Evolutionary conservation across 306 rosid species (phyloP), one percentile per base, ranked within the genome.

Genomic region (Acacia melanoxylon): DNA sequence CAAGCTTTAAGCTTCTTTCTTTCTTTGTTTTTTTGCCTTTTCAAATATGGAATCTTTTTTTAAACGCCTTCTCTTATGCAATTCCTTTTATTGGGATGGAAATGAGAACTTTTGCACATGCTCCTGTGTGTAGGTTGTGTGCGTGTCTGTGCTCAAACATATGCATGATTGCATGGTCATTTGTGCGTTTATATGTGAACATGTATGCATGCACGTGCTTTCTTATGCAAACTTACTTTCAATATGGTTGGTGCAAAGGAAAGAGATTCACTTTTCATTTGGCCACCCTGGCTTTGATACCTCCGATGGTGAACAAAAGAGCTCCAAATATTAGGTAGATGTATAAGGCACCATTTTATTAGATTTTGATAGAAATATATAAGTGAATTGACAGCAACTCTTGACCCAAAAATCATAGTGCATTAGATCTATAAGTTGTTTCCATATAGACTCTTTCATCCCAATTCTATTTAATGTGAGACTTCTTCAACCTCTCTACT

Each of bases 1-100:
- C 51, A 65, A 80, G 51, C 86, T 77, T 68, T 74, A 69, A 84
- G 37, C 62, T 37, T 24, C 27, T 16, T n/a, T n/a, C 25, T 13
- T 14, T 48, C 5, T 48, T 48, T 46, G 13, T 66, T 14, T 58
- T 58, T 58, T 10, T 3, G 9, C 65, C 31, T 58, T 58, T 58
- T 15, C 65, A 58, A 27, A 52, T 25, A 70, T 69, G 49, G 52
- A 42, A 84, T 54, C 68, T 51, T 24, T 16, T 44, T 67, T 25
- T 74, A 51, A 45, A 61, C 42, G 72, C 66, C 33, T 75, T 31
- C 71, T 45, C 46, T 58, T 72, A 27, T 77, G 58, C 74, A 42
- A 46, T 35, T 51, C 56, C 46, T 78, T 13, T 0, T 12, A 13
- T 49, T 61, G 45, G 73, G 37, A 10, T 20, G 12, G 62, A 54